Base-by-base conservation (phyloP, 179 eudicot species). In the Beta macrorhiza region DNA sequence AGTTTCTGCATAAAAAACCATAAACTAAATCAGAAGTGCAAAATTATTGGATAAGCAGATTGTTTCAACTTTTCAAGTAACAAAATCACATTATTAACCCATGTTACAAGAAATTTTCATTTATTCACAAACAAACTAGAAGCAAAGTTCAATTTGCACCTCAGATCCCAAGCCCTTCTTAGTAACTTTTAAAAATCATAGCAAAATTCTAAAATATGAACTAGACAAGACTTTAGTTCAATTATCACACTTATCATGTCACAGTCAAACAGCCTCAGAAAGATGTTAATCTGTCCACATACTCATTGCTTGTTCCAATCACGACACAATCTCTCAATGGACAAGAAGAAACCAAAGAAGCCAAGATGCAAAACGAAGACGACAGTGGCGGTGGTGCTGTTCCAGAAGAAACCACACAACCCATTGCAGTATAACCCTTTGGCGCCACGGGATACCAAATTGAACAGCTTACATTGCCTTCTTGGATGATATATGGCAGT, bases 401-500 rank as follows among this genome's bases (percentile, higher is more conserved):
- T 83, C 94, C 97, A 67, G 90, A 75, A 83, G 97, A 97, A 85
- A 91, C 99, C 75, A 94, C 98, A 85, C 99, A 97, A 64, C 99
- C 99, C 89, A 97, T 65, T 16, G 99, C 93, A 82, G 94, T 81
- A 89, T 92, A 97, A 65, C 95, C 98, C 83, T 90, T 85, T 58
- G 99, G 99, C 59, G 99, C 98, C 85, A 87, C 91, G 32, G 99
- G 99, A 82, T 91, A 93, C 99, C 99, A 97, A 75, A 97, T 88
- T 73, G 94, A 94, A 81, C 91, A 96, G 84, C 85, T 82, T 47
- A 72, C 79, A 49, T 75, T 84, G 22, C 78, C 77, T 63, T 80
- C 77, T 56, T 65, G 75, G 58, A 65, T 75, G 63, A 61, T 55
- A 61, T 32, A 44, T 51, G 82, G 79, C 19, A 62, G 19, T 72